phyloP scores from a whole-genome alignment of 2,329 filamentous ascomycete genomes.

The Hypoxylon sp. region DNA sequence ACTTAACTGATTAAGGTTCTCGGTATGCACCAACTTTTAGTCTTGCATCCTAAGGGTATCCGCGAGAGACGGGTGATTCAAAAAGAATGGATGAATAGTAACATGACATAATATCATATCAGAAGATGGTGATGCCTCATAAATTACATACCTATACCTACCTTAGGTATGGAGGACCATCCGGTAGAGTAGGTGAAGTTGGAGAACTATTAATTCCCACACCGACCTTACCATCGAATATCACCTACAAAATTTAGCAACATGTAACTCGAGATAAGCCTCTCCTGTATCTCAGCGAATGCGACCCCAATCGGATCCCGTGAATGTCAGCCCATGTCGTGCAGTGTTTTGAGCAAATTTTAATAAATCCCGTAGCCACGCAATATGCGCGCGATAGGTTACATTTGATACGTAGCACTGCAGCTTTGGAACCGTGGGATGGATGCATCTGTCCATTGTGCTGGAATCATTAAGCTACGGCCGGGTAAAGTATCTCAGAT shows the following conservation, averaged over 20 bases:
- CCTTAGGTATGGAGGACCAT: background rate
- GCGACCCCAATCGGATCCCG: slow-evolving; percentile 40
- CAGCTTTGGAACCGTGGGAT: slow-evolving; percentile 40
- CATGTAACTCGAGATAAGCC: slow-evolving; percentile 42
- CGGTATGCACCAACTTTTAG: slow-evolving; percentile 1
- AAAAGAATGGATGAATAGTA: slow-evolving; percentile 4
- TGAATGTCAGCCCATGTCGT: slow-evolving; percentile 42
- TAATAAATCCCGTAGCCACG: slow-evolving; percentile 40
- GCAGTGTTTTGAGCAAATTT: slow-evolving; percentile 43
- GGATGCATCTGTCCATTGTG: slow-evolving; percentile 40
- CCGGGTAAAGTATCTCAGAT: slow-evolving; percentile 17
- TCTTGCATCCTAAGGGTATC: slow-evolving; percentile 1
- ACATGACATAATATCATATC: background rate
- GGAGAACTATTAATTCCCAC: slow-evolving; percentile 18
- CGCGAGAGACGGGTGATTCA: background rate
- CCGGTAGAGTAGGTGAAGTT: slow-evolving; percentile 13
- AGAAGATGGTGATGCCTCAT: background rate
- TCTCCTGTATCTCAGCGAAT: slow-evolving; percentile 22
- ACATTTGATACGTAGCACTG: slow-evolving; percentile 41
- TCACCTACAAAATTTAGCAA: slow-evolving; percentile 15
- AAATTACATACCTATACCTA: background rate
- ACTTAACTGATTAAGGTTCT: background rate
- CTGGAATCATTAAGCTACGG: slow-evolving; percentile 36
- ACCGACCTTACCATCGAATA: slow-evolving; percentile 26
- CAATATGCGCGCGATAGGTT: slow-evolving; percentile 33